These are phyloP conservation scores for Cryptococcus hybrid DNA, from an alignment of 1,284 basidiomycete species.

Conservation along the genomic window DNA sequence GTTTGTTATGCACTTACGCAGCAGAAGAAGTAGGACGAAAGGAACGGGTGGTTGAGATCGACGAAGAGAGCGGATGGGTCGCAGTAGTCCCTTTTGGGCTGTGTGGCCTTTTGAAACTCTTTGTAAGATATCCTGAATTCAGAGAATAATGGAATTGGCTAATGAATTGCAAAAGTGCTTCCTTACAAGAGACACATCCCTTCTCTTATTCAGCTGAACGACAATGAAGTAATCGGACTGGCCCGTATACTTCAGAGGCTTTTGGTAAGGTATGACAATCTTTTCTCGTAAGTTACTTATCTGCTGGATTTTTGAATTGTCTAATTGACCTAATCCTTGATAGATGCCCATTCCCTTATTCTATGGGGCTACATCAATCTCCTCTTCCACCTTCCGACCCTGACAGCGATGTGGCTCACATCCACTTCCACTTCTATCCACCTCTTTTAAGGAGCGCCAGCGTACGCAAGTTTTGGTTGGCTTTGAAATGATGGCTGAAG, in stretches of 20 bases:
- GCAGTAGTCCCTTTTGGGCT: slow-evolving; percentile 60
- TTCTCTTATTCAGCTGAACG: slow-evolving; percentile 62
- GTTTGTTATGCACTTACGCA: slow-evolving; percentile 82
- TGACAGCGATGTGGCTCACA: slow-evolving; percentile 55
- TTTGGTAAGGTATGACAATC: slow-evolving; percentile 47
- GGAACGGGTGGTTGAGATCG: slow-evolving; percentile 64
- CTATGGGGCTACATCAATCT: slow-evolving; percentile 68
- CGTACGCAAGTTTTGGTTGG: slow-evolving; percentile 89
- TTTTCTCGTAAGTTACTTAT: slow-evolving; percentile 58
- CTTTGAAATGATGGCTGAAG: slow-evolving; percentile 91
- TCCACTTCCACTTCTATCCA: slow-evolving; percentile 50
- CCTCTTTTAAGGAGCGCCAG: slow-evolving; percentile 78
- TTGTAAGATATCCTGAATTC: slow-evolving; percentile 51
- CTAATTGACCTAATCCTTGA: slow-evolving; percentile 16
- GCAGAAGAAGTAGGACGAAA: slow-evolving; percentile 63
- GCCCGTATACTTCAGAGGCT: slow-evolving; percentile 65
- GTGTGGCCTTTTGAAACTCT: slow-evolving; percentile 90
- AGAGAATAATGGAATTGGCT: too few species aligned
- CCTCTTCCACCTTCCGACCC: slow-evolving; percentile 58
- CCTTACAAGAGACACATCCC: slow-evolving; percentile 76
- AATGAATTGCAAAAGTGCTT: slow-evolving; percentile 55
- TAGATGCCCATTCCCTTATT: slow-evolving; percentile 82
- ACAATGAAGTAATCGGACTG: slow-evolving; percentile 62
- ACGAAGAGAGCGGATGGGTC: slow-evolving; percentile 47
- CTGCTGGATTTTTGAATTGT: background rate